A percentile compares a stretch with the other conserved stretches of the same genome.
Evolutionary conservation across 441 rosid genomes (phyloP).

Genomic region (Corymbia calophylla): DNA sequence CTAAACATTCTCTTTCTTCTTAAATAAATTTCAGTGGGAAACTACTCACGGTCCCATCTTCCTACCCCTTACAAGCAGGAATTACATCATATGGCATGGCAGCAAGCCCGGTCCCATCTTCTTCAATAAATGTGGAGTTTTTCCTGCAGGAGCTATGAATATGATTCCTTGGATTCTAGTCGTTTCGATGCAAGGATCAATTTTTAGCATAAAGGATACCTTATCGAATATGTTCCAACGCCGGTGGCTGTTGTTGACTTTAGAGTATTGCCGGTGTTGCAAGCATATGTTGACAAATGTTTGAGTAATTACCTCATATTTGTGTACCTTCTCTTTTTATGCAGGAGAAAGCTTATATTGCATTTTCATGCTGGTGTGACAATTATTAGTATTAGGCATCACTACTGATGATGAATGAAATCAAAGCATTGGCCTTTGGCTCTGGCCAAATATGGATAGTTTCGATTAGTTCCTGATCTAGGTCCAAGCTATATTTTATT

Average conservation of each 20-base stretch:
- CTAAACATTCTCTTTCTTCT: conserved; percentile 2
- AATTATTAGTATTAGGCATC: too few species aligned
- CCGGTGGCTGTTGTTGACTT: too few species aligned
- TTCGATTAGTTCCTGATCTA: background rate
- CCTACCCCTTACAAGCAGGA: conserved; percentile 44
- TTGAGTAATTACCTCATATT: too few species aligned
- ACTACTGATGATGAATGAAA: background rate
- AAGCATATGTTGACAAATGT: too few species aligned
- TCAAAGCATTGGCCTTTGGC: conserved; percentile 66
- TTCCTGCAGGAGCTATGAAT: background rate
- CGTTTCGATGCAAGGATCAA: too few species aligned
- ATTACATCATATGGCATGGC: conserved; percentile 35
- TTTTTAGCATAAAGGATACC: too few species aligned
- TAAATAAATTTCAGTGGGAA: conserved; percentile 17
- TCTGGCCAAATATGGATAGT: conserved; percentile 4
- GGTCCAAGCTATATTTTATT: background rate
- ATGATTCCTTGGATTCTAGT: background rate
- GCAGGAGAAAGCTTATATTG: too few species aligned
- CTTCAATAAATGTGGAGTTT: conserved; percentile 34
- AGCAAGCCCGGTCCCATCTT: conserved; percentile 19
- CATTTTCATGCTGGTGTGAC: too few species aligned
- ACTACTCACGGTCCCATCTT: conserved; percentile 14
- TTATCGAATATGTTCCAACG: too few species aligned
- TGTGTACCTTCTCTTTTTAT: too few species aligned
- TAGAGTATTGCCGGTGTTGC: too few species aligned